Evolutionary conservation across 805 yeast genomes (phyloP), one percentile per base, ranked within the genome.

Genomic region (Candida nitratophila): DNA sequence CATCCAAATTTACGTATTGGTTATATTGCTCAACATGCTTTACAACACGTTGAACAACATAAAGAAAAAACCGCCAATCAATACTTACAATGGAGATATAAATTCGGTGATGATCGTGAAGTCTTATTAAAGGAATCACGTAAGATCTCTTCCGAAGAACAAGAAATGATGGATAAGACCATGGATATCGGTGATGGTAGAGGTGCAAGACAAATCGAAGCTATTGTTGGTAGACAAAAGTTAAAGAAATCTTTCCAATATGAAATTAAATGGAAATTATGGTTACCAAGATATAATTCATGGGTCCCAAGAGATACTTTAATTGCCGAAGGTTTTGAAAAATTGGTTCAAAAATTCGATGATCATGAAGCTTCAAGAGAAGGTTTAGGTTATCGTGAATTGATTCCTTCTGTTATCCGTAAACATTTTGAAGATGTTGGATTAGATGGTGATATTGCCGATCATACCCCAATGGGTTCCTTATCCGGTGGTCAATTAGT

Each of bases 341-440:
- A 88, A 73, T 70, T 93, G 60, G 95, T 91, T 51, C 96, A 91
- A 68, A 91, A 86, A 65, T 95, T 93, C 55, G 99, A 91, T 71
- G 97, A 93, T 76, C 96, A 90, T 70, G 99, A 93, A 74, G 96
- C 99, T 52, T 88, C 96, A 39, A 89, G 98, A 71, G 96, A 95
- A 69, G 99, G 99, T 81, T 76, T 91, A 52, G 98, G 97, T 60
- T 91, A 91, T 79, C 85, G 99, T 74, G 93, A 95, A 54, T 75
- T 91, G 60, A 77, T 80, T 27, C 98, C 98, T 42, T 77, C 85
- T 44, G 97, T 89, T 19, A 91, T 91, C 53, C 80, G 98, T 63
- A 85, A 91, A 73, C 99, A 91, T 66, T 91, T 91, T 52, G 98
- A 91, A 68, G 98, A 82, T 58, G 96, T 91, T 57, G 99, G 99